Evolutionary conservation across 345 rosid genomes (phyloP).

Genomic region (Lepidium africanum): DNA sequence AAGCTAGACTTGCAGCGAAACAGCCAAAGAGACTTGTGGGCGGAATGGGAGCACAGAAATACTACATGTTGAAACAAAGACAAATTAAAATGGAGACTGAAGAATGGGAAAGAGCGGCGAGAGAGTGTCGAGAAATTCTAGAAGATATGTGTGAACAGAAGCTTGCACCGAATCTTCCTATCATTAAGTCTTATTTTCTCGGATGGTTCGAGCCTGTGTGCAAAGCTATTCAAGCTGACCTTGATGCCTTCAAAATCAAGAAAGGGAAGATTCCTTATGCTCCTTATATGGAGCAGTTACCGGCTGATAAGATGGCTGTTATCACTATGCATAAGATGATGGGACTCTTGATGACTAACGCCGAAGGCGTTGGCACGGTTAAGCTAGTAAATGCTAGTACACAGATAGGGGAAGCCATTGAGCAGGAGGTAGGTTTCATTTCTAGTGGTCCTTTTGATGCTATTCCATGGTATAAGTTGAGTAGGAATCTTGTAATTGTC

Average conservation of each 20-base stretch:
- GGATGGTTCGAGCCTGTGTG: conserved; percentile 96
- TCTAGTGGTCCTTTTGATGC: not conserved
- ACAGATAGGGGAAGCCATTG: conserved; percentile 88
- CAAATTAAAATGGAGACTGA: conserved; percentile 86
- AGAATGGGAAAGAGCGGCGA: conserved; percentile 87
- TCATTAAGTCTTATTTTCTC: conserved; percentile 70
- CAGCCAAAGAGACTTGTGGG: conserved; percentile 45
- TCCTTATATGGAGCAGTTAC: conserved; percentile 47
- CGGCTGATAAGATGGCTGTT: conserved; percentile 87
- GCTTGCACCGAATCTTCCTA: conserved; percentile 93
- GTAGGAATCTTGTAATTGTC: not conserved
- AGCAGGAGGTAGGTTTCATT: conserved; percentile 61
- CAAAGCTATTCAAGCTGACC: conserved; percentile 72
- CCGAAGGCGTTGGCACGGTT: conserved; percentile 53
- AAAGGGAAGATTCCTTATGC: conserved; percentile 37
- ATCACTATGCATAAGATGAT: conserved; percentile 91
- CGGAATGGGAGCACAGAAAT: conserved; percentile 55
- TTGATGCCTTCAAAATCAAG: conserved; percentile 37
- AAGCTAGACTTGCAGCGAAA: conserved; percentile 19
- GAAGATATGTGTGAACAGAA: conserved; percentile 89
- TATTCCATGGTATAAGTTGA: not conserved
- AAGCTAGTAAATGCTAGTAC: conserved; percentile 70
- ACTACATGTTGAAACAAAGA: conserved; percentile 43
- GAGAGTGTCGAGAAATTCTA: conserved; percentile 78
- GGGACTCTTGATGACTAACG: conserved; percentile 65